Conservation (phyloP, 2,329 filamentous ascomycete genomes). For the Metarhizium anisopliae region DNA sequence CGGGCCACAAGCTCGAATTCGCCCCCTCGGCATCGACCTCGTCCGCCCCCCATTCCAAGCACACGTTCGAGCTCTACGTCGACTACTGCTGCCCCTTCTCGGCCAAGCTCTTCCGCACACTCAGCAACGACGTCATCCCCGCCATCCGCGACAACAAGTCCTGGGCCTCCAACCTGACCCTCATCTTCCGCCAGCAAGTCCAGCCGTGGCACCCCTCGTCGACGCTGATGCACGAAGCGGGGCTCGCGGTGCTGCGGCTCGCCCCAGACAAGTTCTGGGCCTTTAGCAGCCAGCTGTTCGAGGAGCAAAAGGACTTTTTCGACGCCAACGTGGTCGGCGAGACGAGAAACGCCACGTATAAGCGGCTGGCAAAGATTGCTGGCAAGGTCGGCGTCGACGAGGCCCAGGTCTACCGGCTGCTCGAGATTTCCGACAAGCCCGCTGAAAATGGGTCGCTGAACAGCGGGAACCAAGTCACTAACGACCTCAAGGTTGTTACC, state of each 20-base stretch:
- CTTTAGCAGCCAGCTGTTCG: constrained; percentile 61
- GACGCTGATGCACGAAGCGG: constrained; percentile 75
- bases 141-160: constrained; percentile 52
- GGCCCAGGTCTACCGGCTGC: constrained; percentile 56
- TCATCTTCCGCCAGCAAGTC: constrained; percentile 85
- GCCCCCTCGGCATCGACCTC: constrained; percentile 23
- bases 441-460: constrained; percentile 63
- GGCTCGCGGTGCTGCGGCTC: constrained; percentile 65
- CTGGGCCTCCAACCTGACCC: constrained; percentile 48
- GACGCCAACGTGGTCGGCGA: constrained; percentile 80
- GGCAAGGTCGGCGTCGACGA: constrained; percentile 59
- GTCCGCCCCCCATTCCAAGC: constrained; percentile 34
- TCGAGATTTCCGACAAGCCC: constrained; percentile 61
- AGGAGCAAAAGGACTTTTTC: constrained; percentile 67
- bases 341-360: constrained; percentile 75
- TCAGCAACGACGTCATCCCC: constrained; percentile 59
- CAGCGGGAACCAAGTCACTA: constrained; percentile 70
- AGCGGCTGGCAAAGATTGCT: constrained; percentile 67
- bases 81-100: constrained; percentile 82
- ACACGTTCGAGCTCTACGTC: constrained; percentile 61
- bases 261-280: constrained; percentile 68
- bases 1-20: constrained; percentile 57
- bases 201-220: constrained; percentile 93
- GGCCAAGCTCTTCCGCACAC: constrained; percentile 64
- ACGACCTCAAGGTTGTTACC: constrained; percentile 75